Conservation (phyloP, 164 flowering plant genomes). For the Kingdonia uniflora region DNA sequence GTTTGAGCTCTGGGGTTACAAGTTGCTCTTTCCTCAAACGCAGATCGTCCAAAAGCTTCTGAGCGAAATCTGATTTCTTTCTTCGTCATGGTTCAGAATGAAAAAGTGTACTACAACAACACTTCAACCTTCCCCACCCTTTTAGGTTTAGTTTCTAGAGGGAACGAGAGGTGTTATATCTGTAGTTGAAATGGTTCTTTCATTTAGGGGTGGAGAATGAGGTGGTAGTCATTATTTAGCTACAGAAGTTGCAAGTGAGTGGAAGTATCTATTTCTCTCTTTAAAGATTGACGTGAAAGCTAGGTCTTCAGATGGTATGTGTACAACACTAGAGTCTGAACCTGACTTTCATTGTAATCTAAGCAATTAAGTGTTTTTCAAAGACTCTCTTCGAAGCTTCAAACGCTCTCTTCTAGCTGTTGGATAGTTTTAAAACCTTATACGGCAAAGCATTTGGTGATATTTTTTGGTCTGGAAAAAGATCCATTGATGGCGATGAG, state of each 20-base stretch:
- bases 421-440: too few species aligned
- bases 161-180: slow-evolving; percentile 6
- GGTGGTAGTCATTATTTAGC: slow-evolving; percentile 28
- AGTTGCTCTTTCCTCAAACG: slow-evolving; percentile 61
- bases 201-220: slow-evolving; percentile 19
- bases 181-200: slow-evolving; percentile 45
- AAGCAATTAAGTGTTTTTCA: slow-evolving; percentile 41
- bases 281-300: slow-evolving; percentile 50
- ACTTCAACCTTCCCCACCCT: slow-evolving; percentile 1
- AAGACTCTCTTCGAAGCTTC: slow-evolving; percentile 27
- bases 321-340: neutral
- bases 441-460: too few species aligned
- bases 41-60: slow-evolving; percentile 82
- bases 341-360: slow-evolving; percentile 52
- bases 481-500: too few species aligned
- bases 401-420: too few species aligned
- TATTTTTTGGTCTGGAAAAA: too few species aligned
- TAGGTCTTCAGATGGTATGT: slow-evolving; percentile 16
- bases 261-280: slow-evolving; percentile 5
- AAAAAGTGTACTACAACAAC: slow-evolving; percentile 3
- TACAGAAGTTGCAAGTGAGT: slow-evolving; percentile 1
- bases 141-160: neutral
- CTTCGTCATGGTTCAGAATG: slow-evolving; percentile 35
- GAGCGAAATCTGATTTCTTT: slow-evolving; percentile 61
- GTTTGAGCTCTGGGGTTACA: slow-evolving; percentile 26